Evolutionary conservation across 768 basidiomycete genomes (phyloP).

Genomic region (Termitomyces sp.): DNA sequence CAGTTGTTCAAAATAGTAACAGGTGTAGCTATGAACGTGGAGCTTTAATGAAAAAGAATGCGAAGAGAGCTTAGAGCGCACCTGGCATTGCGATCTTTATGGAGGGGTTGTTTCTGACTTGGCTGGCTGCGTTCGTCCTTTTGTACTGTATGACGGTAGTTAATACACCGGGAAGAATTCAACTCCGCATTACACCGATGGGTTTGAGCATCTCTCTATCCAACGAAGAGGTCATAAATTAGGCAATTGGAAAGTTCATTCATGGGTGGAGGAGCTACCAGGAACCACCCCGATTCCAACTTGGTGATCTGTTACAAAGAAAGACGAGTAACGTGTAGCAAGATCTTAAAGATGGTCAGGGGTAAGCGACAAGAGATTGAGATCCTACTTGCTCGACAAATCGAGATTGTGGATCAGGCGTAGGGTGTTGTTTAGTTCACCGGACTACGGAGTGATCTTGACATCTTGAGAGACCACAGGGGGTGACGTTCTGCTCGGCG

Average conservation of each 20-base stretch:
- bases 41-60: neutral
- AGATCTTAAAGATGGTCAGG: neutral
- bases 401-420: neutral
- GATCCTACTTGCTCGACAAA: neutral
- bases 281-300: constrained; percentile 2
- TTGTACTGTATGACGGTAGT: constrained; percentile 17
- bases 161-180: constrained; percentile 4
- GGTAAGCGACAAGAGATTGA: neutral
- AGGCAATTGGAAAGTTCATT: constrained; percentile 5
- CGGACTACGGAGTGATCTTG: neutral
- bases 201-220: neutral
- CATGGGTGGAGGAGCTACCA: constrained; percentile 3
- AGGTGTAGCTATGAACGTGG: constrained; percentile 11
- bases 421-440: neutral
- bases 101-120: neutral
- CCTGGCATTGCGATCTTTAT: constrained; percentile 13
- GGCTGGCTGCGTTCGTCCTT: constrained; percentile 6
- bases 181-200: constrained; percentile 8
- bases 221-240: constrained; percentile 8
- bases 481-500: neutral
- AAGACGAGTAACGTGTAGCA: neutral
- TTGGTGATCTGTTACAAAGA: constrained; percentile 7
- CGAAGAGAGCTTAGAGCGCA: constrained; percentile 4
- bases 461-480: neutral
- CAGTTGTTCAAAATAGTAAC: constrained; percentile 41